Percentiles rank a stretch among this genome's conserved stretches.
These are phyloP conservation scores for Fraxinus sp. DNA, from an alignment of 305 asterid genomes.

Conservation along the genomic window DNA sequence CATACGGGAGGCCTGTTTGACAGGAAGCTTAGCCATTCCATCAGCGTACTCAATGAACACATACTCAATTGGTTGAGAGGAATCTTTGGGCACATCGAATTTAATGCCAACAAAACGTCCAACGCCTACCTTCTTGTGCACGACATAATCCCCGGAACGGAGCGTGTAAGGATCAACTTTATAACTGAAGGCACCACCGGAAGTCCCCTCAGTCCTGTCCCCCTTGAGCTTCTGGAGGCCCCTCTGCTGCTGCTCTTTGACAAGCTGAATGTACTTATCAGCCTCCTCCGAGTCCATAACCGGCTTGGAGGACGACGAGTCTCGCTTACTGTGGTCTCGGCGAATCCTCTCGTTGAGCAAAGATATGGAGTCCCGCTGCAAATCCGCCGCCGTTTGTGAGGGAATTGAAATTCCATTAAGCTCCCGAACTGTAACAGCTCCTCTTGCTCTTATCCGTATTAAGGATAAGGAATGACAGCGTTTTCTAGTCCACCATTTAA, in stretches of 20 bases:
- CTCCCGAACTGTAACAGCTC: background rate
- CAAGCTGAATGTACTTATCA: conserved; percentile 73
- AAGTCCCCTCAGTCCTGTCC: conserved; percentile 28
- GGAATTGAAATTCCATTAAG: conserved; percentile 18
- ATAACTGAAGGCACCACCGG: conserved; percentile 39
- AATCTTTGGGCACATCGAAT: conserved; percentile 56
- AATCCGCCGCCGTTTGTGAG: conserved; percentile 29
- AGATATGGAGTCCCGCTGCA: conserved; percentile 54
- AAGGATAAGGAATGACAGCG: background rate
- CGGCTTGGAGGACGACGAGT: conserved; percentile 44
- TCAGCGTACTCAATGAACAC: conserved; percentile 91
- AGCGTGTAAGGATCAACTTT: conserved; percentile 91
- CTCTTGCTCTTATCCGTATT: background rate
- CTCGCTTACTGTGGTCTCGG: conserved; percentile 71
- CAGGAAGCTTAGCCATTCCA: conserved; percentile 92
- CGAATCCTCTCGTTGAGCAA: conserved; percentile 67
- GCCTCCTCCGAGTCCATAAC: conserved; percentile 71
- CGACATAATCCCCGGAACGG: conserved; percentile 79
- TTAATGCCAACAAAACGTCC: conserved; percentile 78
- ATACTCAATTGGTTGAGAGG: conserved; percentile 65
- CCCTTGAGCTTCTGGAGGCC: conserved; percentile 84
- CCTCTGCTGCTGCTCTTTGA: conserved; percentile 88
- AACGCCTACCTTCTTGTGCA: conserved; percentile 86
- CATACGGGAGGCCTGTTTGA: conserved; percentile 79
- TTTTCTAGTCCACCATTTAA: background rate